Conservation (phyloP, 257 asterid genomes). For the Ajuga chamaepitys region DNA sequence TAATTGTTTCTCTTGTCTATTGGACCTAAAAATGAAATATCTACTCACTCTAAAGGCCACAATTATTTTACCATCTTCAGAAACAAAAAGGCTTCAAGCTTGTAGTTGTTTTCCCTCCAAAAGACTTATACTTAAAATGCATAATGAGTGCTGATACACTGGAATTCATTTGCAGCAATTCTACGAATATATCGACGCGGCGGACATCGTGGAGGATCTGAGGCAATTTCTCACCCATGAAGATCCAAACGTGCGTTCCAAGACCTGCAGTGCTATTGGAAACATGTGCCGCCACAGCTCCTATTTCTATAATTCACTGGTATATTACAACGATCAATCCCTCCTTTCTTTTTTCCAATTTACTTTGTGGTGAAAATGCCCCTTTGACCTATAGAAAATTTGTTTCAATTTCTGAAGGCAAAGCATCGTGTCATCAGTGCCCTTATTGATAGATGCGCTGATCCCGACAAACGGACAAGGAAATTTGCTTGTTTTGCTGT, state of each 20-base stretch:
- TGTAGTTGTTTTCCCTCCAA: background rate
- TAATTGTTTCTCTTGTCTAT: background rate
- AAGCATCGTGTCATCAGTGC: slow-evolving; percentile 56
- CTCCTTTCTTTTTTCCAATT: background rate
- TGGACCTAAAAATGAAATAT: background rate
- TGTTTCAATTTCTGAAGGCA: slow-evolving; percentile 37
- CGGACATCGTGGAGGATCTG: slow-evolving; percentile 69
- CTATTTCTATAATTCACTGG: slow-evolving; percentile 78
- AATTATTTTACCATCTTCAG: background rate
- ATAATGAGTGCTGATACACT: background rate
- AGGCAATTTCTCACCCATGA: slow-evolving; percentile 71
- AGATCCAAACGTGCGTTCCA: slow-evolving; percentile 87
- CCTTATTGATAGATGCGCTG: slow-evolving; percentile 84
- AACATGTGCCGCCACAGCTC: slow-evolving; percentile 98
- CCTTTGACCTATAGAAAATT: background rate
- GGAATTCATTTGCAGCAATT: slow-evolving; percentile 46
- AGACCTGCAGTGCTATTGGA: slow-evolving; percentile 92
- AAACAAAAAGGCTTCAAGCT: background rate
- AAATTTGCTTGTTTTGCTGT: slow-evolving; percentile 99
- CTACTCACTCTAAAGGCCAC: background rate
- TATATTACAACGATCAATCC: slow-evolving; percentile 16
- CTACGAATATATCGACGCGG: slow-evolving; percentile 64
- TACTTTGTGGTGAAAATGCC: background rate
- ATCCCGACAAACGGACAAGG: slow-evolving; percentile 84
- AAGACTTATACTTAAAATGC: slow-evolving; percentile 1